A percentile compares a stretch with the other conserved stretches of the same genome.
Evolutionary conservation across 139 green algal genomes (phyloP).

Genomic region (Picocystis salinarum): DNA sequence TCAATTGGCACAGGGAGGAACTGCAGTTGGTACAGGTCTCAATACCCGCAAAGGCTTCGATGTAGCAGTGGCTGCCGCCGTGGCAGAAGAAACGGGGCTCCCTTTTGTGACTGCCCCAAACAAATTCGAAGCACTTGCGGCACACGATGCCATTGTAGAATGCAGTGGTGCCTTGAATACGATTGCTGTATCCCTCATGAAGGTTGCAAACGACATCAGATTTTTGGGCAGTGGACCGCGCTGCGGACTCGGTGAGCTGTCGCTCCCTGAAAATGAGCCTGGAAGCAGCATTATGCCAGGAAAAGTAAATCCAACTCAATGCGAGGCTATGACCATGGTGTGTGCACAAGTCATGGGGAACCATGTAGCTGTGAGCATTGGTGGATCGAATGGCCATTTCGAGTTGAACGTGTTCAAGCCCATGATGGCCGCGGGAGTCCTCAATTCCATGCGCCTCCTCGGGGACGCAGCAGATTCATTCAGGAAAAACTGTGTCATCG

Average conservation of each 20-base stretch:
- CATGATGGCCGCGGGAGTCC: slow-evolving; percentile 11
- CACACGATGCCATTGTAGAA: slow-evolving; percentile 78
- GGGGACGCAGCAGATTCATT: slow-evolving; percentile 62
- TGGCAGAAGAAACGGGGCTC: slow-evolving; percentile 55
- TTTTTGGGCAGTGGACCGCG: slow-evolving; percentile 42
- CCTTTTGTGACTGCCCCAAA: slow-evolving; percentile 44
- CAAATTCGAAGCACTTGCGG: slow-evolving; percentile 93
- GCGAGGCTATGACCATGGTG: slow-evolving; percentile 87
- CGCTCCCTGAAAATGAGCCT: slow-evolving; percentile 89
- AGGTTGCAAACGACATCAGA: slow-evolving; percentile 50
- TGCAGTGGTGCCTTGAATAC: slow-evolving; percentile 68
- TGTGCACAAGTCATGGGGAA: slow-evolving; percentile 85
- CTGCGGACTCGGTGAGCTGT: slow-evolving; percentile 83
- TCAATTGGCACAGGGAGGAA: slow-evolving; percentile 67
- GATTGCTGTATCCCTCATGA: slow-evolving; percentile 74
- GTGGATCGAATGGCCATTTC: slow-evolving; percentile 65
- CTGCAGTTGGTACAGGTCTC: slow-evolving; percentile 86
- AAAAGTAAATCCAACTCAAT: slow-evolving; percentile 97
- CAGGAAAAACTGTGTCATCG: slow-evolving; percentile 52
- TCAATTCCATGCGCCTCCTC: slow-evolving; percentile 34
- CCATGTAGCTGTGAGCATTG: slow-evolving; percentile 52
- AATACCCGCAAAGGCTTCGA: slow-evolving; percentile 65
- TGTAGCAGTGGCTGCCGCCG: slow-evolving; percentile 39
- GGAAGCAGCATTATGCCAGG: slow-evolving; percentile 90
- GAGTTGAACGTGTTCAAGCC: slow-evolving; percentile 95